These are phyloP conservation scores for Pseudozyma sp. DNA, from an alignment of 1,284 basidiomycete genomes.

Conservation along the genomic window DNA sequence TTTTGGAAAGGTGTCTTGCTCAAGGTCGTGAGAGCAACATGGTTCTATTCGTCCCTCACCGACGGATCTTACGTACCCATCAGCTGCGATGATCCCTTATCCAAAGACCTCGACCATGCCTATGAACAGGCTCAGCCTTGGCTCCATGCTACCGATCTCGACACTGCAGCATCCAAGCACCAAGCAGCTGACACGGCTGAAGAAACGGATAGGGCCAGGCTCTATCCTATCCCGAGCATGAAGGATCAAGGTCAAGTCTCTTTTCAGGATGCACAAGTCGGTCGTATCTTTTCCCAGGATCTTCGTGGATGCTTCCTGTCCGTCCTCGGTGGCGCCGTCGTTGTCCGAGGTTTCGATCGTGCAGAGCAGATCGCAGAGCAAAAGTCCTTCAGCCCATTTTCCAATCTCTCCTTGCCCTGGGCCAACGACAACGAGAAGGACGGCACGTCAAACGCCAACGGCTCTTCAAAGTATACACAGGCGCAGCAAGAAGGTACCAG, in stretches of 20 bases:
- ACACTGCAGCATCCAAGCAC: conserved; percentile 19
- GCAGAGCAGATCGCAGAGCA: conserved; percentile 48
- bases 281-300: conserved; percentile 66
- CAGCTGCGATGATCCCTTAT: conserved; percentile 61
- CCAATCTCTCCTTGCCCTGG: conserved; percentile 45
- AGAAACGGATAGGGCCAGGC: conserved; percentile 49
- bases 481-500: conserved; percentile 32
- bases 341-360: conserved; percentile 61
- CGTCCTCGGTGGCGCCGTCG: conserved; percentile 58
- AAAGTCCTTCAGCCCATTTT: conserved; percentile 32
- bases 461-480: conserved; percentile 12
- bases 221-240: conserved; percentile 57
- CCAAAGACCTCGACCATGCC: conserved; percentile 67
- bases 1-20: conserved; percentile 69
- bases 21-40: conserved; percentile 65
- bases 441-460: neutral
- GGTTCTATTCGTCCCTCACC: conserved; percentile 68
- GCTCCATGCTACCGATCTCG: conserved; percentile 14
- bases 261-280: conserved; percentile 63
- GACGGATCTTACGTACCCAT: conserved; percentile 61
- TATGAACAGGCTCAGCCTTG: conserved; percentile 68
- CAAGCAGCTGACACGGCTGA: conserved; percentile 26
- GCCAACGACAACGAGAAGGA: conserved; percentile 20
- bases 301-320: conserved; percentile 56
- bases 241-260: conserved; percentile 61